Base-by-base conservation (phyloP, 257 asterid genomes). In the Solanum dulcamara region DNA sequence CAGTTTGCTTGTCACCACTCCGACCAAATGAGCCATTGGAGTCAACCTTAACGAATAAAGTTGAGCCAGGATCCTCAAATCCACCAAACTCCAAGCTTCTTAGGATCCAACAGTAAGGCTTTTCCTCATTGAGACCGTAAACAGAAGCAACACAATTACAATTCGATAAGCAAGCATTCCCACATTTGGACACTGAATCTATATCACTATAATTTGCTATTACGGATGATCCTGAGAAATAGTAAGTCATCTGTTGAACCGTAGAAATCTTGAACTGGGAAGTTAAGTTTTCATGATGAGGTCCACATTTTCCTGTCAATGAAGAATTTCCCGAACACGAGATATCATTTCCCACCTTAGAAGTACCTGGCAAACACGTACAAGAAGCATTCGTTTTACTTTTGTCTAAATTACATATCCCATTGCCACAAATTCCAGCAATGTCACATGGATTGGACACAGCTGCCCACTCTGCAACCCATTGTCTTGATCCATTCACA, bases 391-490 rank as follows among this genome's bases (percentile, higher is more conserved):
- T 92, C 1, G 96, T 93, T 92, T 89, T 91, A 86, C 94, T 94
- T 84, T 89, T 86, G 83, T 93, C 98, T 28, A 96, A 83, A 24
- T 44, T 86, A 74, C 99, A 96, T 64, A 94, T 91, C 87, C 98
- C 99, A 51, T 91, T 89, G 53, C 98, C 98, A 46, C 99, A 96
- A 46, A 92, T 91, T 1, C 98, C 99, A 48, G 96, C 95, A 67
- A 96, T 94, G 60, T 80, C 91, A 83, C 99, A 94, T 0, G 98
- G 99, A 28, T 89, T 94, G 15, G 98, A 93, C 48, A 93, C 97
- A 0, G 98, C 98, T 3, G 98, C 98, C 99, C 99, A 94, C 83
- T 96, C 99, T 4, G 97, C 85, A 13, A 94, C 98, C 98, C 99
- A 95, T 79, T 92, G 97, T 11, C 91, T 87, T 0, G 99, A 92